Base-by-base conservation (phyloP, 139 green algal genomes). In the Ulvella scutata region DNA sequence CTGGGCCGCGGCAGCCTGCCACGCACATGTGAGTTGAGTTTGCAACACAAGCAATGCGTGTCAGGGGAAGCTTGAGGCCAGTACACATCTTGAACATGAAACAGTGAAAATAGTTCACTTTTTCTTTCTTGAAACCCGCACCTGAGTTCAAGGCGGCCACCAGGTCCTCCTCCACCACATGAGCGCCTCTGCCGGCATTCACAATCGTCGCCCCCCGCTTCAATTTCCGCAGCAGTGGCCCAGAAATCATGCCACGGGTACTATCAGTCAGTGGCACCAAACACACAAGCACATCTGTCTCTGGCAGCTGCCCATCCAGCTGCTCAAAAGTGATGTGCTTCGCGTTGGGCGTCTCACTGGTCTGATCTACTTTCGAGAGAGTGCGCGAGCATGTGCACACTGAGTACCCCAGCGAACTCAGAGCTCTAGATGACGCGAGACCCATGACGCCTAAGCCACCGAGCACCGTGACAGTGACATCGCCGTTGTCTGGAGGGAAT, bases 181-280 rank as follows among this genome's bases (percentile, higher is more conserved):
- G 86, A 21, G 34, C 74, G 3, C 86, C 86, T 4, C 86, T 62
- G 1, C 81, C 86, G 6, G 77, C 85, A 59, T 90, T 90, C 39
- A 90, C 82, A 0, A 90, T 37, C n/a, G 40, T 43, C 2, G 76
- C 74, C 3, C 86, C 86, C 1, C 4, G 31, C 1, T 76, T 85
- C 78, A 90, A 80, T 74, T 76, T 82, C 28, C 75, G 37, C 28
- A 90, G 81, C 75, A 90, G 79, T 44, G 78, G 29, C 0, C 72
- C 73, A 59, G 81, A 77, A 33, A 90, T 28, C 44, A 89, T 85
- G 74, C 83, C 81, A 37, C 61, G 43, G 0, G 85, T 90, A 7
- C 77, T 72, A 2, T 59, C 38, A 4, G 86, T 90, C 0, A 89
- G 74, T 29, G 86, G 84, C 62, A 90, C 80, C 76, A 90, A 74